Evolutionary conservation across 2,329 filamentous ascomycete genomes (phyloP).

Genomic region (Orbilia ellipsospora): DNA sequence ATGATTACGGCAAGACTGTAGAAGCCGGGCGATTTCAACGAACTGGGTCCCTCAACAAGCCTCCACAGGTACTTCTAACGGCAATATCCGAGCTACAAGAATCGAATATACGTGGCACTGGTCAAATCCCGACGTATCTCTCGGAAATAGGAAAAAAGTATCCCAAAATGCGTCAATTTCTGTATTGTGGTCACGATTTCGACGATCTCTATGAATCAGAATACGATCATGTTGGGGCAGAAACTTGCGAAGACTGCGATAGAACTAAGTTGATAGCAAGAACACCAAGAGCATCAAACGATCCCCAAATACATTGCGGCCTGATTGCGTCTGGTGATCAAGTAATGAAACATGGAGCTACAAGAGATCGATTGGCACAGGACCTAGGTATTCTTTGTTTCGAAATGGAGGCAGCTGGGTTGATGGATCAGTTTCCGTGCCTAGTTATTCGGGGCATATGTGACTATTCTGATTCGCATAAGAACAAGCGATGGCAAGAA

Average conservation of each 20-base stretch:
- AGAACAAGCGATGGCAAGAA: constrained; percentile 15
- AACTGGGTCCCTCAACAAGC: constrained; percentile 9
- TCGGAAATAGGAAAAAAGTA: neutral
- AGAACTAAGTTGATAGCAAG: neutral
- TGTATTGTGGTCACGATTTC: neutral
- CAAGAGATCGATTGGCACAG: neutral
- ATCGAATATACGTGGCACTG: neutral
- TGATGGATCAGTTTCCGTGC: constrained; percentile 18
- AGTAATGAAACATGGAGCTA: constrained; percentile 23
- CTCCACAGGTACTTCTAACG: constrained; percentile 8
- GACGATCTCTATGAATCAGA: constrained; percentile 10
- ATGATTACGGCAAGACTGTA: constrained; percentile 28
- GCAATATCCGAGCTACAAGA: constrained; percentile 3
- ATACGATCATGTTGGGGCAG: constrained; percentile 5
- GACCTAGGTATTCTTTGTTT: constrained; percentile 7
- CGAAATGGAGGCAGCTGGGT: constrained; percentile 26
- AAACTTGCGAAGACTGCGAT: neutral
- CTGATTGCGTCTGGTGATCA: constrained; percentile 22
- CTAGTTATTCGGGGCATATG: constrained; percentile 27
- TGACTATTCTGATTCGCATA: constrained; percentile 30
- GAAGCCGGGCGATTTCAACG: constrained; percentile 15
- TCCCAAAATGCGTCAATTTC: neutral
- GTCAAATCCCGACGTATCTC: neutral
- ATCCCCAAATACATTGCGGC: constrained; percentile 10
- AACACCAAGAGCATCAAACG: neutral